phyloP scores from a whole-genome alignment of 768 basidiomycete genomes.

The Exidia glandulosa region DNA sequence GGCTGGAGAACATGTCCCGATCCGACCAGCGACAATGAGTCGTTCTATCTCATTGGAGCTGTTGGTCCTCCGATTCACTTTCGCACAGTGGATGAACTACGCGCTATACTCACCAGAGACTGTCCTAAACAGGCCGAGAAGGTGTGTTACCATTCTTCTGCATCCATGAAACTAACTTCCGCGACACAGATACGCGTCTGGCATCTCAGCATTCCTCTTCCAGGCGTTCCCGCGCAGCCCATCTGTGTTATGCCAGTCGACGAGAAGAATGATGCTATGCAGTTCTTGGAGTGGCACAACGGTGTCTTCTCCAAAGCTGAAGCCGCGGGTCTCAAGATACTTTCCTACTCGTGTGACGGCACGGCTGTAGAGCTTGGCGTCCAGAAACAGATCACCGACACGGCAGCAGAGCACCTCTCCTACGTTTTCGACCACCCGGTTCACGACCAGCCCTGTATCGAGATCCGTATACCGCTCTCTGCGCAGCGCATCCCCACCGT shows the following conservation, averaged over 20 bases:
- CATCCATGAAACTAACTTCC: background rate
- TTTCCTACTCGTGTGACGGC: constrained; percentile 26
- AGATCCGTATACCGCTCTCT: constrained; percentile 6
- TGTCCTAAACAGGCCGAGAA: background rate
- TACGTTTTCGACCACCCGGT: constrained; percentile 3
- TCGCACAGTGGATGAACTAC: constrained; percentile 11
- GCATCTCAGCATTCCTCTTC: constrained; percentile 19
- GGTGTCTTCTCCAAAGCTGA: no score
- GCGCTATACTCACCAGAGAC: constrained; percentile 4
- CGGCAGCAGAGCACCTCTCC: background rate
- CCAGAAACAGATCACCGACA: constrained; percentile 10
- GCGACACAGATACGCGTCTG: constrained; percentile 24
- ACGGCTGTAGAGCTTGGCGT: constrained; percentile 21
- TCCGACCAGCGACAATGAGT: background rate
- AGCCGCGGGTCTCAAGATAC: constrained; percentile 11
- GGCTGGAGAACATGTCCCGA: background rate
- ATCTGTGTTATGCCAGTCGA: constrained; percentile 15
- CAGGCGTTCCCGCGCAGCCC: constrained; percentile 24
- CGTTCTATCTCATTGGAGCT: constrained; percentile 17
- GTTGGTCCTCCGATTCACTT: constrained; percentile 14
- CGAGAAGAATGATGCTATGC: background rate
- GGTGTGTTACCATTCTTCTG: background rate
- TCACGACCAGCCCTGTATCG: background rate
- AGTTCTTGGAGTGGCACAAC: background rate
- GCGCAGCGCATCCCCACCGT: constrained; percentile 10